Percentiles rank a stretch among this genome's conserved stretches.
Evolutionary conservation across 148 eudicot species (phyloP).

Genomic region (Nepenthes mirabilis): DNA sequence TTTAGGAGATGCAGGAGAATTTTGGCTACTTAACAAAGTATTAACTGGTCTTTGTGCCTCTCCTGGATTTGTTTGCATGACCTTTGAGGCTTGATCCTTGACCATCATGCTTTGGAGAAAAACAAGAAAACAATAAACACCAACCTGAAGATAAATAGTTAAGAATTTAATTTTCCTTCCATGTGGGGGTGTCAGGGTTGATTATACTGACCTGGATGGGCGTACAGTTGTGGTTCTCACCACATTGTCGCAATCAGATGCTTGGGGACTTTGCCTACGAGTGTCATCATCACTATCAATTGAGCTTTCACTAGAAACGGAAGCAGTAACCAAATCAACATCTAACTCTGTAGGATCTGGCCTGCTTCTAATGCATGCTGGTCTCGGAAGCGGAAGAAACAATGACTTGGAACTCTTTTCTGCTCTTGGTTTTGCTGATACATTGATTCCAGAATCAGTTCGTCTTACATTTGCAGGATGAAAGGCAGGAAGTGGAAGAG

Average conservation of each 20-base stretch:
- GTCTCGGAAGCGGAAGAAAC: constrained; percentile 67
- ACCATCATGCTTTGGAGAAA: constrained; percentile 30
- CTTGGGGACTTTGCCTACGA: constrained; percentile 55
- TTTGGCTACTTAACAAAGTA: constrained; percentile 27
- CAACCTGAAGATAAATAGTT: too few species aligned
- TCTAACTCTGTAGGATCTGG: constrained; percentile 60
- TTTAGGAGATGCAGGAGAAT: constrained; percentile 36
- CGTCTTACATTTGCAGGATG: constrained; percentile 48
- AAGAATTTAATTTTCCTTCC: background rate
- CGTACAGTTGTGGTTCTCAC: constrained; percentile 50
- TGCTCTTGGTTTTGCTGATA: constrained; percentile 41
- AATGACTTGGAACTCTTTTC: constrained; percentile 49
- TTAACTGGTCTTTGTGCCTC: constrained; percentile 38
- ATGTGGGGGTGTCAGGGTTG: background rate
- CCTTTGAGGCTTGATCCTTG: constrained; percentile 39
- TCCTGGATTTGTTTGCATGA: constrained; percentile 18
- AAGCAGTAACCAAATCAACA: constrained; percentile 49
- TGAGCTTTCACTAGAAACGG: constrained; percentile 71
- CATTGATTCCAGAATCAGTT: constrained; percentile 63
- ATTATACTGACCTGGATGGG: constrained; percentile 62
- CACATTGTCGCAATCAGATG: constrained; percentile 71
- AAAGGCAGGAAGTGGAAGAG: constrained; percentile 49
- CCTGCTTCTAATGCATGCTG: constrained; percentile 61
- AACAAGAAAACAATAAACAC: background rate
- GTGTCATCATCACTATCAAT: constrained; percentile 89